Evolutionary conservation across 768 basidiomycete genomes (phyloP).

Genomic region (Neoboletus brunneissimus): DNA sequence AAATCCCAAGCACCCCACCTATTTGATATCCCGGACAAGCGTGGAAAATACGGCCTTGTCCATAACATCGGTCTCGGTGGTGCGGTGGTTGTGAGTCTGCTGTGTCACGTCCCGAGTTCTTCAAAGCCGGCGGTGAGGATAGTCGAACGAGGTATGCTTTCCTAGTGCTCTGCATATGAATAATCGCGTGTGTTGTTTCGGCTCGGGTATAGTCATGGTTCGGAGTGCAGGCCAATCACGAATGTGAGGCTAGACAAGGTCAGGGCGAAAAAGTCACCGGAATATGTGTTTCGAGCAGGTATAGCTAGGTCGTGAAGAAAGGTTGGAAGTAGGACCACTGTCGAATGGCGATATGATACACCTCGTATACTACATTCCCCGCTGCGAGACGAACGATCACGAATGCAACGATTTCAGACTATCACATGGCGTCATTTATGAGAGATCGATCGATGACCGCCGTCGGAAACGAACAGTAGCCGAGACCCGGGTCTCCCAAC

Average conservation of each 20-base stretch:
- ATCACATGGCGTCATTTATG: background rate
- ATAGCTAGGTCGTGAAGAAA: constrained; percentile 36
- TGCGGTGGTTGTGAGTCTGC: constrained; percentile 70
- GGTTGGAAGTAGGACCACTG: too few relatives aligned
- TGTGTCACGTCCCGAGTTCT: constrained; percentile 79
- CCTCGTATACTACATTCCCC: background rate
- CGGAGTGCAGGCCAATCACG: constrained; percentile 59
- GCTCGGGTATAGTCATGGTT: constrained; percentile 76
- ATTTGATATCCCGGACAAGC: constrained; percentile 56
- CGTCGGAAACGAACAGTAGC: background rate
- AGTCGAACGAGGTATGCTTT: constrained; percentile 54
- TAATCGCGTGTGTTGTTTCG: constrained; percentile 23
- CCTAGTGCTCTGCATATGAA: too few relatives aligned
- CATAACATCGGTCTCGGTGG: constrained; percentile 82
- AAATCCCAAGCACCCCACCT: constrained; percentile 73
- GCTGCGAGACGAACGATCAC: background rate
- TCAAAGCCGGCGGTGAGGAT: constrained; percentile 54
- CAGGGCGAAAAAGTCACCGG: constrained; percentile 61
- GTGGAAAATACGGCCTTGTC: constrained; percentile 74
- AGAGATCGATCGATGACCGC: background rate
- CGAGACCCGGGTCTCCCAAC: background rate
- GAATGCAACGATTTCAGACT: background rate
- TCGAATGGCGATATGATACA: background rate
- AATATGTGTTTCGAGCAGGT: constrained; percentile 29
- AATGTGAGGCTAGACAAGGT: constrained; percentile 67